Evolutionary conservation across 2,329 filamentous ascomycete species (phyloP).

Genomic region (Bipolaris zeicola): DNA sequence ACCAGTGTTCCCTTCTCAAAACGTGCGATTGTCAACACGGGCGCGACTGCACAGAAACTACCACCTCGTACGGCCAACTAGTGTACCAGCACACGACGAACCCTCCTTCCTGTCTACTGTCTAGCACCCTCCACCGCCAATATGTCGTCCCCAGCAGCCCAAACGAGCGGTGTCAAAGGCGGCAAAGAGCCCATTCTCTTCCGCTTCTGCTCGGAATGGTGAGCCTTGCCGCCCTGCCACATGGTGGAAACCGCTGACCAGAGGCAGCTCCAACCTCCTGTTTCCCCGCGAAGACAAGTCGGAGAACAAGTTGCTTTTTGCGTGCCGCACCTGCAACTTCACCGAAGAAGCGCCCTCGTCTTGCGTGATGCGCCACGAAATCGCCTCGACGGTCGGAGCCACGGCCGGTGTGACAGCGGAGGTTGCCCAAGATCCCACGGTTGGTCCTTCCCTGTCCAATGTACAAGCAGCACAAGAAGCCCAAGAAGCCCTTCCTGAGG

Average conservation of each 20-base stretch:
- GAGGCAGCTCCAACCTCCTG: slow-evolving; percentile 83
- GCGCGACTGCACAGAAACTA: neutral
- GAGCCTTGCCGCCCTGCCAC: slow-evolving; percentile 28
- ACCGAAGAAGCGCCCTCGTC: slow-evolving; percentile 83
- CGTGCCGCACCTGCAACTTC: slow-evolving; percentile 93
- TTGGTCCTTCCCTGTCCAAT: slow-evolving; percentile 65
- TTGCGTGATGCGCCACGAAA: slow-evolving; percentile 93
- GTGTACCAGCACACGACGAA: neutral
- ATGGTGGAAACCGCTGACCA: slow-evolving; percentile 11
- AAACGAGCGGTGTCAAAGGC: slow-evolving; percentile 49
- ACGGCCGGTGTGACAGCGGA: slow-evolving; percentile 97
- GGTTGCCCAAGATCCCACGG: slow-evolving; percentile 96
- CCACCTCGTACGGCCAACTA: neutral
- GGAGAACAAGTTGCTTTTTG: slow-evolving; percentile 86
- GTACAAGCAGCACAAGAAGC: slow-evolving; percentile 35
- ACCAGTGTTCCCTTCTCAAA: neutral
- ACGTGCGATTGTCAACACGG: neutral
- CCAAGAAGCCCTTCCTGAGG: slow-evolving; percentile 33
- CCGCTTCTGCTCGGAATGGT: slow-evolving; percentile 97
- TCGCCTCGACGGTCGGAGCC: slow-evolving; percentile 89
- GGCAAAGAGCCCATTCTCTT: slow-evolving; percentile 81
- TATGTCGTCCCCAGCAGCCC: slow-evolving; percentile 47
- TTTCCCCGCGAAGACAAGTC: slow-evolving; percentile 94
- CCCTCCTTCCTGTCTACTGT: neutral
- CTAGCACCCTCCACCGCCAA: neutral